phyloP scores from a whole-genome alignment of 129 eudicot genomes.

The Pulicaria dysenterica region DNA sequence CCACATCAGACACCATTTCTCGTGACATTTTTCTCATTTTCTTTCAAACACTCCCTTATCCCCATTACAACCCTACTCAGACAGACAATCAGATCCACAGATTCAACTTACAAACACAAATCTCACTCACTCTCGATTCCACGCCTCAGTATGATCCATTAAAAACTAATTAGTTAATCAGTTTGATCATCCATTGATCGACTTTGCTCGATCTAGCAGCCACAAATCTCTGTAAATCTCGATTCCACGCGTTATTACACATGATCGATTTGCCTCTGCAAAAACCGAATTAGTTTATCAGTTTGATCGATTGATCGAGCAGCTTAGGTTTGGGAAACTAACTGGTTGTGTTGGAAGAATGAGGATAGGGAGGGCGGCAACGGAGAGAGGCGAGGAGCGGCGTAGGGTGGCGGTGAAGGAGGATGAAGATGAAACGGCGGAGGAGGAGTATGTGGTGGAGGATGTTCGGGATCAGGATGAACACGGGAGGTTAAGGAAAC shows the following conservation, averaged over 20 bases:
- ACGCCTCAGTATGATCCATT: not conserved
- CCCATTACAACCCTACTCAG: not conserved
- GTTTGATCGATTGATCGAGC: slow-evolving; percentile 13
- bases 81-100: not conserved
- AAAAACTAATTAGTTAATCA: not conserved
- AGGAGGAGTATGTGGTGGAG: slow-evolving; percentile 56
- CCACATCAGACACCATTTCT: slow-evolving; percentile 16
- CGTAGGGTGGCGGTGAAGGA: slow-evolving; percentile 16
- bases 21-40: slow-evolving; percentile 28
- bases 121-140: slow-evolving; percentile 16
- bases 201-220: not conserved
- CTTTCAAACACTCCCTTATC: slow-evolving; percentile 27
- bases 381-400: slow-evolving; percentile 23
- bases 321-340: not conserved
- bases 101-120: slow-evolving; percentile 2
- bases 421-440: slow-evolving; percentile 30
- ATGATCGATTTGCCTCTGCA: not conserved
- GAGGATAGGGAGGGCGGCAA: slow-evolving; percentile 13
- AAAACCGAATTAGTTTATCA: not conserved
- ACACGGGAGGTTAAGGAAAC: slow-evolving; percentile 40
- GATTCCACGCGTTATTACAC: not conserved
- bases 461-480: slow-evolving; percentile 34
- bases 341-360: not conserved
- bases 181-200: slow-evolving; percentile 2
- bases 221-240: slow-evolving; percentile 20